These are phyloP conservation scores for Didymella arachidicola DNA, from an alignment of 2,329 filamentous ascomycete genomes.

Conservation along the genomic window DNA sequence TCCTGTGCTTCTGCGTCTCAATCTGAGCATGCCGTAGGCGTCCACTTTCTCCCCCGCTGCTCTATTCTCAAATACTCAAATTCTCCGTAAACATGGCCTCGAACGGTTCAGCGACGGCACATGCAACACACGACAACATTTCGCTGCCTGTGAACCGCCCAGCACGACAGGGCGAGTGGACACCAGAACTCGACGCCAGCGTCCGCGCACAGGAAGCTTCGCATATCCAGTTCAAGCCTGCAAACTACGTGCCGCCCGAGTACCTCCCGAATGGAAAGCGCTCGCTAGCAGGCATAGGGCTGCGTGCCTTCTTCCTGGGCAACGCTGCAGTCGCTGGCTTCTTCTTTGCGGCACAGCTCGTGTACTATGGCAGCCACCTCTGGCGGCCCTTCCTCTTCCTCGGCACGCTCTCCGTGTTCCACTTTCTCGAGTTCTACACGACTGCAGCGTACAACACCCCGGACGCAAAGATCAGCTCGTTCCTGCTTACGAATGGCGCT, in stretches of 20 bases:
- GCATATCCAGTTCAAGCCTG: constrained; percentile 26
- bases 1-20: neutral
- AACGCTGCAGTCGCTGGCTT: constrained; percentile 47
- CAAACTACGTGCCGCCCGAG: constrained; percentile 34
- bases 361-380: constrained; percentile 50
- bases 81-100: constrained; percentile 29
- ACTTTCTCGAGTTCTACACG: constrained; percentile 95
- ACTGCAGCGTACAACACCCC: constrained; percentile 85
- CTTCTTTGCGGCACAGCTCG: constrained; percentile 38
- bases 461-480: constrained; percentile 75
- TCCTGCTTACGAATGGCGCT: constrained; percentile 85
- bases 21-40: constrained; percentile 22
- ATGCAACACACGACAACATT: constrained; percentile 38
- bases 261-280: constrained; percentile 55
- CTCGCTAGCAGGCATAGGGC: constrained; percentile 57
- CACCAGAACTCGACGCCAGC: constrained; percentile 38
- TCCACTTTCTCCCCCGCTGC: constrained; percentile 8
- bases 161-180: constrained; percentile 32
- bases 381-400: constrained; percentile 72
- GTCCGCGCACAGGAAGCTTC: constrained; percentile 37
- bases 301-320: constrained; percentile 57
- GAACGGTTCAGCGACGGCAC: constrained; percentile 34
- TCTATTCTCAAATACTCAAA: constrained; percentile 1
- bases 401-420: constrained; percentile 76
- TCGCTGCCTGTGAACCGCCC: constrained; percentile 43